A percentile compares a stretch with the other conserved stretches of the same genome.
Evolutionary conservation across 1,284 basidiomycete genomes (phyloP).

Genomic region (Moniliella sp.): DNA sequence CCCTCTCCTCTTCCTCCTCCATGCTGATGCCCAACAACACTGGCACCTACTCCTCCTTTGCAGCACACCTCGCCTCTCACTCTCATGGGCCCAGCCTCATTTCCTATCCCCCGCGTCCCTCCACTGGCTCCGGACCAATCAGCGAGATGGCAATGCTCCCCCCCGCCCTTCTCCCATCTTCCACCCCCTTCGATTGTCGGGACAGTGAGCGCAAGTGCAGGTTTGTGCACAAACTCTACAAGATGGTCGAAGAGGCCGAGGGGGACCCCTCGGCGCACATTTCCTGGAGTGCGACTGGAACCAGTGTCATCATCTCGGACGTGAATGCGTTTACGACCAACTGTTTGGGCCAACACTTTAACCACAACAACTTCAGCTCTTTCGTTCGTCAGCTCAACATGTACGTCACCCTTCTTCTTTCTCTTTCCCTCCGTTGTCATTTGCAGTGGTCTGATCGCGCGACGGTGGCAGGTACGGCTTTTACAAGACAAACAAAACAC

Average conservation of each 20-base stretch:
- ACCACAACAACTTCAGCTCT: conserved; percentile 51
- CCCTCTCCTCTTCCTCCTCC: no score
- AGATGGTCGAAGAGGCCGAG: conserved; percentile 17
- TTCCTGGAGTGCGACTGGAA: conserved; percentile 18
- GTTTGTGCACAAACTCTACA: conserved; percentile 23
- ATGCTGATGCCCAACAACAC: no score
- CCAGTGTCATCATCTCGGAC: conserved; percentile 23
- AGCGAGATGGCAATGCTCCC: no score
- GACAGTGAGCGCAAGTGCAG: conserved; percentile 12
- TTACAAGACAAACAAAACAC: conserved; percentile 44
- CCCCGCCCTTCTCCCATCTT: no score
- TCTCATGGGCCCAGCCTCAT: no score
- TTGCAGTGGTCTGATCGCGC: no score
- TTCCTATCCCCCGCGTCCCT: no score
- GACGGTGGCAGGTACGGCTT: conserved; percentile 23
- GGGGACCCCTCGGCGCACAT: conserved; percentile 22
- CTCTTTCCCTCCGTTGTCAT: neutral
- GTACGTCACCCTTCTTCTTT: conserved; percentile 52
- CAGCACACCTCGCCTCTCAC: no score
- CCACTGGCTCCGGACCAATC: no score
- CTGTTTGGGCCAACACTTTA: conserved; percentile 34
- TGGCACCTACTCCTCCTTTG: no score
- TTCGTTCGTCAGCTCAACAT: conserved; percentile 75
- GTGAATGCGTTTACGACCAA: conserved; percentile 29
- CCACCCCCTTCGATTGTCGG: no score